Evolutionary conservation across 2,329 filamentous ascomycete species (phyloP).

Genomic region (Aspergillus glaucus): DNA sequence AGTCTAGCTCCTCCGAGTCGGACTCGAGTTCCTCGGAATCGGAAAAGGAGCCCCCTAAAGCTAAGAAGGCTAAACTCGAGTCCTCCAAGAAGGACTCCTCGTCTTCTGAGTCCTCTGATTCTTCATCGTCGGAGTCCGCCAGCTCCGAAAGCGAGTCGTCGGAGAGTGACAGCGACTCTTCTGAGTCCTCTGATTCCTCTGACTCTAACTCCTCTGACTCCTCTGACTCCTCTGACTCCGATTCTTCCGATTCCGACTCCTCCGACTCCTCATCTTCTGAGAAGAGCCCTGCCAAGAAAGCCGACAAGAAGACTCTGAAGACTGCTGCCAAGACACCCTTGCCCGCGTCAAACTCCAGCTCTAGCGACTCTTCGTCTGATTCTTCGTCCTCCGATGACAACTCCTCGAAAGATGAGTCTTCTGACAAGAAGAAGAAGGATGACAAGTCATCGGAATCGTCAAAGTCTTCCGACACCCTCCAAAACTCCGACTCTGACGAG

Average conservation of each 20-base stretch:
- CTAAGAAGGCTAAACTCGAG: conserved; percentile 48
- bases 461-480: conserved; percentile 25
- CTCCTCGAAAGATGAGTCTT: conserved; percentile 20
- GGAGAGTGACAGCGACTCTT: conserved; percentile 4
- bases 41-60: conserved; percentile 43
- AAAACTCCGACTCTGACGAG: conserved; percentile 18
- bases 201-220: conserved; percentile 35
- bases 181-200: conserved; percentile 18
- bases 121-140: conserved; percentile 8
- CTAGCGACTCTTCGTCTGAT: conserved; percentile 16
- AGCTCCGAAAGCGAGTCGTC: conserved; percentile 4
- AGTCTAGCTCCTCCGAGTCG: conserved; percentile 34
- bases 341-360: conserved; percentile 27
- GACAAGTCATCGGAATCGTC: conserved; percentile 11
- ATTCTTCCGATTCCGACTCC: conserved; percentile 14
- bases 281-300: conserved; percentile 18
- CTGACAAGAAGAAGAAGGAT: conserved; percentile 20
- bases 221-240: conserved; percentile 37
- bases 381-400: conserved; percentile 1
- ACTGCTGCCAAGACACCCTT: conserved; percentile 30
- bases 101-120: conserved; percentile 28
- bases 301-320: conserved; percentile 26
- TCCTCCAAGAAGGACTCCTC: conserved; percentile 8
- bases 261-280: conserved; percentile 22
- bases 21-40: conserved; percentile 37